Evolutionary conservation across 352 stramenopile species (phyloP).

Genomic region (Globisporangium canariense): DNA sequence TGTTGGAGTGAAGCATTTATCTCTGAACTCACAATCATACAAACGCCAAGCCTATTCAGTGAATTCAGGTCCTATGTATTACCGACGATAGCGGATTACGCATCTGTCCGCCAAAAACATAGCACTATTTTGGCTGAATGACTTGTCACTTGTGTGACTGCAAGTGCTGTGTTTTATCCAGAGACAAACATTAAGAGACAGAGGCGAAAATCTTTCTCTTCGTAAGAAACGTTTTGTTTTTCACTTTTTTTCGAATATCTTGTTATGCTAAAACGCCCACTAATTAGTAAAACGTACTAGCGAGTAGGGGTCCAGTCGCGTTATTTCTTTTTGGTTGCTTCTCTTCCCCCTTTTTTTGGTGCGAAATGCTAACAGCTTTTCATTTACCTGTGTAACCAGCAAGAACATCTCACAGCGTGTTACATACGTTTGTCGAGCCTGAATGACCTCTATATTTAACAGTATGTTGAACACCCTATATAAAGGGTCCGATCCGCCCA

Average conservation of each 20-base stretch:
- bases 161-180: too few relatives aligned
- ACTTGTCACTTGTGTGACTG: too few relatives aligned
- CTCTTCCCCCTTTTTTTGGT: conserved; percentile 9
- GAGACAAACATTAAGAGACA: too few relatives aligned
- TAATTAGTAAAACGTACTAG: background rate
- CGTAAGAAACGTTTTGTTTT: background rate
- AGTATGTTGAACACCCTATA: background rate
- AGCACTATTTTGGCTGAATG: too few relatives aligned
- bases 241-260: background rate
- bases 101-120: too few relatives aligned
- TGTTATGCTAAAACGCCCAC: background rate
- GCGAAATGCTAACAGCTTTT: background rate
- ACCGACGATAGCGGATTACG: too few relatives aligned
- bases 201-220: background rate
- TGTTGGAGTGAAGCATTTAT: too few relatives aligned
- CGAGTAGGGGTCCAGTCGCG: background rate
- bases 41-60: too few relatives aligned
- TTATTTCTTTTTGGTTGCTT: background rate
- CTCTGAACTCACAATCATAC: too few relatives aligned
- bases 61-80: too few relatives aligned
- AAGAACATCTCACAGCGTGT: background rate
- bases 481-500: background rate
- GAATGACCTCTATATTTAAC: too few relatives aligned
- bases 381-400: background rate
- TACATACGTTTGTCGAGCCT: background rate